Evolutionary conservation across 176 grass and related monocot species (phyloP).

Genomic region (Cocos nucifera): DNA sequence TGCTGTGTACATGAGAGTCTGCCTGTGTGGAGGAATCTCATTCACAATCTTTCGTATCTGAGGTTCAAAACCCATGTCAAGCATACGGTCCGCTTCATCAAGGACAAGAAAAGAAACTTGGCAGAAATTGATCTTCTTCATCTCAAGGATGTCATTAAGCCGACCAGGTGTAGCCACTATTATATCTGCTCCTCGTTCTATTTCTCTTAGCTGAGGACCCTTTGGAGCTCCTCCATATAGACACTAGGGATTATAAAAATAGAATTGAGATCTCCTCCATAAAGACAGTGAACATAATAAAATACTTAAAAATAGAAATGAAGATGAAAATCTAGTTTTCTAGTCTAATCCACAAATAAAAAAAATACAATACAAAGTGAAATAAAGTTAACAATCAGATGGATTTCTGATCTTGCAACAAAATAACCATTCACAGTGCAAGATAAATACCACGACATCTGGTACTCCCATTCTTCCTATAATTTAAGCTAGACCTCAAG

Average conservation of each 20-base stretch:
- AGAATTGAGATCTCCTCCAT: no score
- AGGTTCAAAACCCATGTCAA: conserved; percentile 99
- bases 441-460: no score
- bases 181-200: conserved; percentile 92
- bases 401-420: no score
- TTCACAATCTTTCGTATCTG: conserved; percentile 93
- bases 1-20: conserved; percentile 97
- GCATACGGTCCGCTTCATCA: conserved; percentile 97
- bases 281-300: no score
- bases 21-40: conserved; percentile 66
- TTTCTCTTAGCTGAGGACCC: conserved; percentile 84
- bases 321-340: no score
- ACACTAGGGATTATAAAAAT: conserved; percentile 36
- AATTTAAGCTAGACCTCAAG: no score
- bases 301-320: no score
- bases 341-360: no score
- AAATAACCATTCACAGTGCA: no score
- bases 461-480: no score
- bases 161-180: conserved; percentile 95
- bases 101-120: conserved; percentile 91
- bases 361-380: no score
- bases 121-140: conserved; percentile 76
- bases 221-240: conserved; percentile 94
- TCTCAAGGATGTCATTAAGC: conserved; percentile 93
- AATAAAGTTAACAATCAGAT: no score